Conservation (phyloP, 2,329 filamentous ascomycete genomes). For the Colletotrichum eleusines region DNA sequence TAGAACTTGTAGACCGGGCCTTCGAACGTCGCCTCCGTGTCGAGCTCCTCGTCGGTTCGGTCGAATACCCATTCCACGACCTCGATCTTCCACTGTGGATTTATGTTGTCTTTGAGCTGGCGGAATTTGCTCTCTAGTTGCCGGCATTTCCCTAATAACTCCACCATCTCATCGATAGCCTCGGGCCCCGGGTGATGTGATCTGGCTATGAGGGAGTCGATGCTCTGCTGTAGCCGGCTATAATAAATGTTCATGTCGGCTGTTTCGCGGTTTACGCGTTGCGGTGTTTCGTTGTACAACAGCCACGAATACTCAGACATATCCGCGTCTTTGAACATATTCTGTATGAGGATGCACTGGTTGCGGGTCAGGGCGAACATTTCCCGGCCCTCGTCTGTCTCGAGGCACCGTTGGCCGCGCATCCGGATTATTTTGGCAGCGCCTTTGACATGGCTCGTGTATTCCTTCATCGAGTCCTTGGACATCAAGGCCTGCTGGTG, state of each 20-base stretch:
- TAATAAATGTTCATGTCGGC: slow-evolving; percentile 40
- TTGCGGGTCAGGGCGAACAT: slow-evolving; percentile 45
- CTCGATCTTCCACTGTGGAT: slow-evolving; percentile 33
- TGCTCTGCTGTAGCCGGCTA: slow-evolving; percentile 41
- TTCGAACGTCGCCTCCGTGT: slow-evolving; percentile 32
- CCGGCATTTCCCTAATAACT: slow-evolving; percentile 26
- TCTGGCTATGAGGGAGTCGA: slow-evolving; percentile 32
- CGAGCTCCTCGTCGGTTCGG: slow-evolving; percentile 40
- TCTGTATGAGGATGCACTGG: slow-evolving; percentile 42
- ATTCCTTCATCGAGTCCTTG: slow-evolving; percentile 43
- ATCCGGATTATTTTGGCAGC: slow-evolving; percentile 43
- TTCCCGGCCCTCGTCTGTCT: slow-evolving; percentile 41
- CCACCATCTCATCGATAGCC: slow-evolving; percentile 22
- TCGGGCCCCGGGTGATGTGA: slow-evolving; percentile 19
- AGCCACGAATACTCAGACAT: slow-evolving; percentile 42
- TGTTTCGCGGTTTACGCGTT: slow-evolving; percentile 34
- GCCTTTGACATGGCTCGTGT: slow-evolving; percentile 44
- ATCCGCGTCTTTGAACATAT: slow-evolving; percentile 39
- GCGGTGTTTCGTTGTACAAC: slow-evolving; percentile 35
- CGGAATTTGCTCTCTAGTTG: slow-evolving; percentile 32
- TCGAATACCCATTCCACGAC: slow-evolving; percentile 36
- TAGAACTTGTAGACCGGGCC: slow-evolving; percentile 43
- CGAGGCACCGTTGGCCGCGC: slow-evolving; percentile 36
- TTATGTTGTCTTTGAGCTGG: slow-evolving; percentile 25
- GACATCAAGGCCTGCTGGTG: slow-evolving; percentile 34